Conservation (phyloP, 2,329 filamentous ascomycete genomes). For the Decorospora gaudefroyi region DNA sequence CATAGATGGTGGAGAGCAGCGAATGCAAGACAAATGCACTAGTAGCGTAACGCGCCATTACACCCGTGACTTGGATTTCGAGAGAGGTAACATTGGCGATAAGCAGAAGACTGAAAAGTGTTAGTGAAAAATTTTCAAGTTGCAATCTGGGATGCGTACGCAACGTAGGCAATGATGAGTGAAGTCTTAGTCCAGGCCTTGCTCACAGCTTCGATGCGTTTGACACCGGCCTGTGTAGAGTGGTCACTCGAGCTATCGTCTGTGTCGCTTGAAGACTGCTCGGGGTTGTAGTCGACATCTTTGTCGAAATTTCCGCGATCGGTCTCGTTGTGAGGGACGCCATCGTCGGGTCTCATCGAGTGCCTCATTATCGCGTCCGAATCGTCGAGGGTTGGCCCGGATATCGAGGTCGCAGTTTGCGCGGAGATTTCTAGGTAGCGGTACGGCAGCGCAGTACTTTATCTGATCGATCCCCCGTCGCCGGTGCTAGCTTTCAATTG, state of each 20-base stretch:
- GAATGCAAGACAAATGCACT: constrained; percentile 68
- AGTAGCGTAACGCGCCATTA: constrained; percentile 67
- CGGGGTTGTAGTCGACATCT: constrained; percentile 8
- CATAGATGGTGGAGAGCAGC: constrained; percentile 66
- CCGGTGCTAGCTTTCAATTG: constrained; percentile 6
- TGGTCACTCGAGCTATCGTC: constrained; percentile 12
- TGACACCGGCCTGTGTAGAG: constrained; percentile 53
- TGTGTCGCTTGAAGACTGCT: constrained; percentile 8
- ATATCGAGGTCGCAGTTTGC: background rate
- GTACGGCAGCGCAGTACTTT: constrained; percentile 5
- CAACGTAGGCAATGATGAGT: constrained; percentile 55
- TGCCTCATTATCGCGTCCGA: constrained; percentile 12
- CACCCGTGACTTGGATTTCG: constrained; percentile 65
- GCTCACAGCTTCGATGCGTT: constrained; percentile 55
- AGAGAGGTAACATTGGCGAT: constrained; percentile 70
- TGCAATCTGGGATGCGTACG: constrained; percentile 25
- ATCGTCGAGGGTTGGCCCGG: background rate
- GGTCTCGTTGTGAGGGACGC: constrained; percentile 3
- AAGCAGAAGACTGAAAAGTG: constrained; percentile 49
- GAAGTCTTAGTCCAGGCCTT: constrained; percentile 55
- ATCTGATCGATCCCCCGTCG: constrained; percentile 13
- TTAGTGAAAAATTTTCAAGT: constrained; percentile 15
- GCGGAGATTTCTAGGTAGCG: background rate
- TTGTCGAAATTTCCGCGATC: constrained; percentile 13
- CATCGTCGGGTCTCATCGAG: constrained; percentile 11